These are phyloP conservation scores for Nannizziopsis barbatae DNA, from an alignment of 2,329 filamentous ascomycete genomes.

Conservation along the genomic window DNA sequence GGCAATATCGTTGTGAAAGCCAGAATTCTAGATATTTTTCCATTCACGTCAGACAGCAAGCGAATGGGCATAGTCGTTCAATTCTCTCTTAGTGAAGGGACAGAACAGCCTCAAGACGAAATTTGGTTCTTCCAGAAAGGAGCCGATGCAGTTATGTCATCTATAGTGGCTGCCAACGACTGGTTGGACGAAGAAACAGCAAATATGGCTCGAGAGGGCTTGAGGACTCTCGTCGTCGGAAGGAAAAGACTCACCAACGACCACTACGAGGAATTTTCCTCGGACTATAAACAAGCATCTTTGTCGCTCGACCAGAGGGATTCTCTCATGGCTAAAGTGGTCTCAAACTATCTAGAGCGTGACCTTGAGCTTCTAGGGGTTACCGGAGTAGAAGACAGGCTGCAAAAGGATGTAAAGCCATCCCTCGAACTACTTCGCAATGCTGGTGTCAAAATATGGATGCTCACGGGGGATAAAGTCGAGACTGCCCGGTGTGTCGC, in stretches of 20 bases:
- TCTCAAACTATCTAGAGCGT: constrained; percentile 70
- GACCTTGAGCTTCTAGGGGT: constrained; percentile 92
- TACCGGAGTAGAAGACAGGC: constrained; percentile 92
- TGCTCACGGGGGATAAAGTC: constrained; percentile 97
- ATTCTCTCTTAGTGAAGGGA: constrained; percentile 52
- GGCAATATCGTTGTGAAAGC: constrained; percentile 69
- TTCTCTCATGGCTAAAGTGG: constrained; percentile 64
- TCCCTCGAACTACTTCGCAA: constrained; percentile 91
- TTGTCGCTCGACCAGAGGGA: constrained; percentile 72
- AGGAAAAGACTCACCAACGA: constrained; percentile 68
- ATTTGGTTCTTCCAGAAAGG: constrained; percentile 99
- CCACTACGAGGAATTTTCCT: constrained; percentile 71
- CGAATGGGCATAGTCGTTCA: constrained; percentile 95
- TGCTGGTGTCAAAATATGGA: constrained; percentile 98
- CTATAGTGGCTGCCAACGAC: constrained; percentile 89
- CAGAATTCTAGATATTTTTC: constrained; percentile 84
- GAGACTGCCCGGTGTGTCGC: constrained; percentile 95
- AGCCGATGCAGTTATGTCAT: constrained; percentile 95
- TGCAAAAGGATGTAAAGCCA: constrained; percentile 90
- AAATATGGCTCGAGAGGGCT: constrained; percentile 97
- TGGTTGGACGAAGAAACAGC: constrained; percentile 98
- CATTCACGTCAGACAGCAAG: constrained; percentile 95
- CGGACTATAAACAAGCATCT: constrained; percentile 65
- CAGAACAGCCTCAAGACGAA: constrained; percentile 52
- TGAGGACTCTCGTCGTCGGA: constrained; percentile 90